phyloP scores from a whole-genome alignment of 306 rosid species.

The Datisca glomerata region DNA sequence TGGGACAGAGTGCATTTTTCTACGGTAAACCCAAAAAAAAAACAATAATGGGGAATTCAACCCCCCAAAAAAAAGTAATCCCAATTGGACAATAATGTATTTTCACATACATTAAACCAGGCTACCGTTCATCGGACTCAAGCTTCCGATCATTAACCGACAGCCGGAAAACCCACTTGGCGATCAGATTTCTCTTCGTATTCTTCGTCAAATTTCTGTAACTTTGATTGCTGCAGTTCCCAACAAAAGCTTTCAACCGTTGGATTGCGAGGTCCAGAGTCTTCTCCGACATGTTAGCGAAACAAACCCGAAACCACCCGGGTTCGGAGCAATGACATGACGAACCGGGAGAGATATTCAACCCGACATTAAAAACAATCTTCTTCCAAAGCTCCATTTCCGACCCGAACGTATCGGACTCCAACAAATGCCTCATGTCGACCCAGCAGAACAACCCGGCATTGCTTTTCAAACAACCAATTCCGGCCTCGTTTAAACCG shows the following conservation, averaged over 20 bases:
- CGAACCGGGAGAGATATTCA: conserved; percentile 71
- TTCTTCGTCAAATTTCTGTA: conserved; percentile 6
- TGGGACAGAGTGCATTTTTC: conserved; percentile 16
- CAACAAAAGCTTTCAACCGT: conserved; percentile 9
- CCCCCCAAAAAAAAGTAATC: not conserved
- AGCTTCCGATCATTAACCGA: conserved; percentile 9
- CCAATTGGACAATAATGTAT: conserved; percentile 5
- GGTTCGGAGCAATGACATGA: conserved; percentile 71
- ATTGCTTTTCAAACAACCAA: conserved; percentile 56
- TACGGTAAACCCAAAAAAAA: conserved; percentile 1
- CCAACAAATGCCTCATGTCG: conserved; percentile 45
- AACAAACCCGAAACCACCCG: conserved; percentile 84
- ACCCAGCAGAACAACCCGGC: conserved; percentile 83
- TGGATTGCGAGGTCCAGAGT: conserved; percentile 21
- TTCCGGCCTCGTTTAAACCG: conserved; percentile 44
- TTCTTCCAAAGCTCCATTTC: conserved; percentile 52
- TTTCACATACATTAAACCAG: conserved; percentile 7
- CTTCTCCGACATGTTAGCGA: conserved; percentile 56
- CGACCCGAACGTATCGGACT: conserved; percentile 30
- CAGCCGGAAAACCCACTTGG: conserved; percentile 19
- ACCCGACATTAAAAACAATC: conserved; percentile 36
- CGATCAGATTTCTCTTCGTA: conserved; percentile 3
- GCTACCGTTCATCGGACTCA: conserved; percentile 12
- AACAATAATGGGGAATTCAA: not conserved
- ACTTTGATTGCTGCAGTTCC: not conserved